Percentiles rank a stretch among this genome's conserved stretches.
Evolutionary conservation across 2,329 filamentous ascomycete species (phyloP).

Genomic region (Fusarium subglutinans): DNA sequence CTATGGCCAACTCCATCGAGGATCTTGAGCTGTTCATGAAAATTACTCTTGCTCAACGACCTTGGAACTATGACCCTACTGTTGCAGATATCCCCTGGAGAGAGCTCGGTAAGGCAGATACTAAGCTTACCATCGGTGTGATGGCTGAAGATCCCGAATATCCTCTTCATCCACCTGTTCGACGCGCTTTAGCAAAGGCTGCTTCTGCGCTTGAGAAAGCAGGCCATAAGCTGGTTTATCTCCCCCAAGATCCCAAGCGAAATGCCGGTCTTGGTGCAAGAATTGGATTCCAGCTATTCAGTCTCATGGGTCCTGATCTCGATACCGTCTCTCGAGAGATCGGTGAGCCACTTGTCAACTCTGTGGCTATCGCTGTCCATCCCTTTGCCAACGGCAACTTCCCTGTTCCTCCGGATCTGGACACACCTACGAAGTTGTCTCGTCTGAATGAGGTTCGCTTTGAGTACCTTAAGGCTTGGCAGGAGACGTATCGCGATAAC

Average conservation of each 20-base stretch:
- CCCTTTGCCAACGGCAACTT: constrained; percentile 20
- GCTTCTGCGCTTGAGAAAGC: constrained; percentile 49
- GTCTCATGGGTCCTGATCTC: constrained; percentile 14
- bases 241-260: constrained; percentile 39
- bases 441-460: constrained; percentile 1
- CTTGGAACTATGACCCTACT: constrained; percentile 57
- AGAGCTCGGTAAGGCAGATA: constrained; percentile 23
- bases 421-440: background rate
- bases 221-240: constrained; percentile 56
- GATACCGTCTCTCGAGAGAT: constrained; percentile 24
- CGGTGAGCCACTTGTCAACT: constrained; percentile 31
- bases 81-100: constrained; percentile 58
- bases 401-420: constrained; percentile 19
- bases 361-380: constrained; percentile 28
- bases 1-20: constrained; percentile 52
- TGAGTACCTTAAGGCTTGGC: constrained; percentile 24
- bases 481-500: constrained; percentile 22
- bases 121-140: constrained; percentile 55
- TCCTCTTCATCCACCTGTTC: constrained; percentile 61
- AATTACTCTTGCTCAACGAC: constrained; percentile 49
- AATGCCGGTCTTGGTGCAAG: constrained; percentile 23
- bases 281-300: constrained; percentile 36
- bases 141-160: constrained; percentile 57
- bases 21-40: constrained; percentile 46
- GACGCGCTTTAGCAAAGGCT: constrained; percentile 54